These are phyloP conservation scores for Ceratocystis harringtonii DNA, from an alignment of 2,329 filamentous ascomycete genomes.

Conservation along the genomic window DNA sequence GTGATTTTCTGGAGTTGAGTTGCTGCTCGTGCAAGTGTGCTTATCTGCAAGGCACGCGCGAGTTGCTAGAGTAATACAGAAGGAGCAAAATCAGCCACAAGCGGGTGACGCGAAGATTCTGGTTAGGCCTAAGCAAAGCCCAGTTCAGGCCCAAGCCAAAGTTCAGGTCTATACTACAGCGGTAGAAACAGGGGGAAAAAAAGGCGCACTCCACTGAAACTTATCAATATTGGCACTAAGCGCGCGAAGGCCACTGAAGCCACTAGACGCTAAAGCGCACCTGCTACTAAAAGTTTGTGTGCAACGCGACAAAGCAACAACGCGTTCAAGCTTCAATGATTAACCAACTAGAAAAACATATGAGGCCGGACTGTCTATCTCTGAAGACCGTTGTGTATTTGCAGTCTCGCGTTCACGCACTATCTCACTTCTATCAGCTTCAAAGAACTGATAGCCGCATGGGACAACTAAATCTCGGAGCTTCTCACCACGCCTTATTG, in stretches of 20 bases:
- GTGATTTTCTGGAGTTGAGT: background rate
- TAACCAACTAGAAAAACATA: background rate
- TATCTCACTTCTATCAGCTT: too few species aligned
- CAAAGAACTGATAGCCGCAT: too few species aligned
- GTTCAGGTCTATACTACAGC: background rate
- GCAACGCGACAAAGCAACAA: background rate
- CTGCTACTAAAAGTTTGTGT: background rate
- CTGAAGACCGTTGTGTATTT: too few species aligned
- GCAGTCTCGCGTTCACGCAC: too few species aligned
- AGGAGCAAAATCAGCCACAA: slow-evolving; percentile 2
- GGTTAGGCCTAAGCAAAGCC: background rate
- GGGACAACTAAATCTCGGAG: too few species aligned
- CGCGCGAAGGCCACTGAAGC: too few species aligned
- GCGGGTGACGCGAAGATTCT: slow-evolving; percentile 1
- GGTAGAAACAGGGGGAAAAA: background rate
- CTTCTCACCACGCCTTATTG: too few species aligned
- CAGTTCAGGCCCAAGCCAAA: background rate
- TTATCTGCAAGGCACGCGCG: slow-evolving; percentile 1
- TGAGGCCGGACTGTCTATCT: too few species aligned
- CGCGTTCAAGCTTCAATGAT: background rate
- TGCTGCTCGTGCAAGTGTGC: background rate
- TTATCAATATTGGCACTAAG: too few species aligned
- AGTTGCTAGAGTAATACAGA: slow-evolving; percentile 4
- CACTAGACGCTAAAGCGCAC: background rate
- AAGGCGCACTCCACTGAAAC: background rate